phyloP scores from a whole-genome alignment of 352 stramenopile genomes.

The Aphanomyces stellatus region DNA sequence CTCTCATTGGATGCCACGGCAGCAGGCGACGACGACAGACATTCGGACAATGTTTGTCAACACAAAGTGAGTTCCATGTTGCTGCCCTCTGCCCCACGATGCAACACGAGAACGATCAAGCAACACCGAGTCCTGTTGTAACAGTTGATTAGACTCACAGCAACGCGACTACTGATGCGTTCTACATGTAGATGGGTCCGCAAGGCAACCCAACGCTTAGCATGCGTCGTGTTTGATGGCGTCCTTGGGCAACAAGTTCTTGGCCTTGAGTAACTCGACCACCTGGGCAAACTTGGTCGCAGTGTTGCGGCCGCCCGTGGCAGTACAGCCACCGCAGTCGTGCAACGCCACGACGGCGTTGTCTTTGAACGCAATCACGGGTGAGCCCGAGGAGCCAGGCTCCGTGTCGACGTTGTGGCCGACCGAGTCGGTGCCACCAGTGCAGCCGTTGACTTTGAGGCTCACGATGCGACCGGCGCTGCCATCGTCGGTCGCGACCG shows the following conservation, averaged over 20 bases:
- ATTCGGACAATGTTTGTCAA: too few relatives aligned
- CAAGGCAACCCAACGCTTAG: too few relatives aligned
- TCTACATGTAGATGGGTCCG: too few relatives aligned
- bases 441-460: slow-evolving; percentile 18
- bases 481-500: slow-evolving; percentile 33
- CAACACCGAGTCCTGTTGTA: too few relatives aligned
- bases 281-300: neutral
- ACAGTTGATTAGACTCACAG: too few relatives aligned
- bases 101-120: too few relatives aligned
- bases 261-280: neutral
- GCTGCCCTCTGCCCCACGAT: too few relatives aligned
- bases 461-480: slow-evolving; percentile 31
- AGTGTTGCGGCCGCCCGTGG: neutral
- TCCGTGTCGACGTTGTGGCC: neutral
- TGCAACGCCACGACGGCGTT: slow-evolving; percentile 7
- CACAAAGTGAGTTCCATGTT: too few relatives aligned
- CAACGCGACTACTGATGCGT: too few relatives aligned
- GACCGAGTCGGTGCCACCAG: neutral
- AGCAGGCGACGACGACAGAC: too few relatives aligned
- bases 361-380: neutral
- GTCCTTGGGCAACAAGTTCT: neutral
- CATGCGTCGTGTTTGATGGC: too few relatives aligned
- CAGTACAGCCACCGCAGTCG: slow-evolving; percentile 1
- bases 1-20: too few relatives aligned
- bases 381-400: neutral